Conservation (phyloP, 2,329 filamentous ascomycete species). For the Pseudogymnoascus sp. region DNA sequence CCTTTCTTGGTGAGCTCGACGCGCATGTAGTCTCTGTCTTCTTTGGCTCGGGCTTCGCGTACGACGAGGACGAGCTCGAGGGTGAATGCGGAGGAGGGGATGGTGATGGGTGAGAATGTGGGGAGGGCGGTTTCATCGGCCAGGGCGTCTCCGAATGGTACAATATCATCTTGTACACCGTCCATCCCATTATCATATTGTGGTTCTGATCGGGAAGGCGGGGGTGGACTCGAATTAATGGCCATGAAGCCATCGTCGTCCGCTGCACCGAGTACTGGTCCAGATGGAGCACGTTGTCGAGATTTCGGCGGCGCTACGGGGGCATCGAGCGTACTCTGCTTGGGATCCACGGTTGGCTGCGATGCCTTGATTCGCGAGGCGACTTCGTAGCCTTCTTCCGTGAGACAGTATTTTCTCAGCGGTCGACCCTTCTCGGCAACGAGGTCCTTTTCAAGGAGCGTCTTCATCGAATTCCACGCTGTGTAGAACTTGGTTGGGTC, state of each 20-base stretch:
- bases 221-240: slow-evolving; percentile 13
- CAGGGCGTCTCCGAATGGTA: slow-evolving; percentile 23
- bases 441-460: slow-evolving; percentile 63
- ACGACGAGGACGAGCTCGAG: slow-evolving; percentile 68
- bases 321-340: slow-evolving; percentile 15
- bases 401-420: slow-evolving; percentile 60
- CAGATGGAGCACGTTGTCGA: neutral
- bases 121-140: slow-evolving; percentile 24
- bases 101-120: slow-evolving; percentile 49
- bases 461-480: slow-evolving; percentile 79
- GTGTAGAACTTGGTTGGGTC: slow-evolving; percentile 68
- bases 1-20: slow-evolving; percentile 63
- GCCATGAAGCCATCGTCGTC: slow-evolving; percentile 12
- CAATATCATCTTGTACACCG: slow-evolving; percentile 10
- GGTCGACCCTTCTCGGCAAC: slow-evolving; percentile 67
- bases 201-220: neutral
- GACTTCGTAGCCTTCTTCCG: slow-evolving; percentile 73
- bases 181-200: neutral
- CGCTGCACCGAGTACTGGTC: neutral
- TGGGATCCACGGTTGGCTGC: slow-evolving; percentile 32
- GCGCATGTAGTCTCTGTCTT: slow-evolving; percentile 70
- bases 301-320: neutral
- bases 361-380: slow-evolving; percentile 54
- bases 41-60: slow-evolving; percentile 66
- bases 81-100: slow-evolving; percentile 61